Percentiles rank a stretch among this genome's conserved stretches.
Evolutionary conservation across 176 grass and related monocot genomes (phyloP).

Genomic region (Pontederia crassipes): DNA sequence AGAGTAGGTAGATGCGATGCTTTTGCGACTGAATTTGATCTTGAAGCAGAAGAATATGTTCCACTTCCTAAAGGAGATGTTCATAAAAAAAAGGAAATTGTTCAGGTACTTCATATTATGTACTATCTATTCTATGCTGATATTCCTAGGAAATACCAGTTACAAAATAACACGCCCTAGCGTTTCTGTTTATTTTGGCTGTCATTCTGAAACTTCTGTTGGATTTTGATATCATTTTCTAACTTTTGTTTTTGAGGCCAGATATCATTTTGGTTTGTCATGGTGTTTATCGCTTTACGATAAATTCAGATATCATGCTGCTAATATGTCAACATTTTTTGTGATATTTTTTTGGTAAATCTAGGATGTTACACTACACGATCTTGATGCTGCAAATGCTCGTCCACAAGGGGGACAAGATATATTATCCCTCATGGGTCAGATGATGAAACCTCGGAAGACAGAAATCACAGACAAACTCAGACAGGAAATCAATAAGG

Average conservation of each 20-base stretch:
- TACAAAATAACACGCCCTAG: too few relatives aligned
- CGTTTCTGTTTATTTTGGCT: too few relatives aligned
- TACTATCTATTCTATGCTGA: neutral
- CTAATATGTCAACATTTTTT: neutral
- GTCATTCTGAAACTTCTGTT: too few relatives aligned
- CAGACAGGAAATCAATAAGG: conserved; percentile 92
- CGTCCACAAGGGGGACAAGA: conserved; percentile 95
- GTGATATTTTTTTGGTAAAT: conserved; percentile 18
- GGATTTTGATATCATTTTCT: too few relatives aligned
- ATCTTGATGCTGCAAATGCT: conserved; percentile 96
- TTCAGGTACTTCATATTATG: conserved; percentile 50
- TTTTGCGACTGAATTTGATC: conserved; percentile 96
- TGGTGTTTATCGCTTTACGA: too few relatives aligned
- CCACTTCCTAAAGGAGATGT: conserved; percentile 98
- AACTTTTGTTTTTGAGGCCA: too few relatives aligned
- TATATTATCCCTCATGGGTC: conserved; percentile 93
- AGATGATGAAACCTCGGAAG: conserved; percentile 94
- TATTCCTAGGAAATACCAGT: neutral
- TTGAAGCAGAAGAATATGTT: conserved; percentile 98
- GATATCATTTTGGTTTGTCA: too few relatives aligned
- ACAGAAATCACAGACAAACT: conserved; percentile 97
- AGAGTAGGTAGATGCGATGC: conserved; percentile 99
- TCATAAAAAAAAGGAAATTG: conserved; percentile 94
- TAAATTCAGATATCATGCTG: too few relatives aligned
- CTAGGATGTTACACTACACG: conserved; percentile 90